Evolutionary conservation across 108 stramenopile genomes (phyloP).

Genomic region (Nitzschia sp.): DNA sequence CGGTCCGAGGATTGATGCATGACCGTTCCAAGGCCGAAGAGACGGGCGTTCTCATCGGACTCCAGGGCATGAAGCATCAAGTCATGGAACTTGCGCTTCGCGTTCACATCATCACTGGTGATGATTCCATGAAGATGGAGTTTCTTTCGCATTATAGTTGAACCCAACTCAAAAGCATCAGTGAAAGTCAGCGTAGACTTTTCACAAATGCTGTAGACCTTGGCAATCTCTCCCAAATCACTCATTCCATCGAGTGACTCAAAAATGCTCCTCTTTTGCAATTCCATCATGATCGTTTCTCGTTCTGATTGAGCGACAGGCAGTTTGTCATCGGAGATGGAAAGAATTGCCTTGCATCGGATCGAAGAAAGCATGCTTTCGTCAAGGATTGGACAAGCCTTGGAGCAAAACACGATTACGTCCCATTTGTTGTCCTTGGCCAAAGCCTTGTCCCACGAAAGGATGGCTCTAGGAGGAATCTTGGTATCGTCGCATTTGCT

Average conservation of each 20-base stretch:
- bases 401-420: conserved; percentile 32
- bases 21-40: conserved; percentile 31
- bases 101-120: conserved; percentile 20
- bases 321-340: conserved; percentile 26
- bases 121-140: conserved; percentile 41
- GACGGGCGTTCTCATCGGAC: conserved; percentile 27
- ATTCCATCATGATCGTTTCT: conserved; percentile 11
- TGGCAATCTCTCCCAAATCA: conserved; percentile 35
- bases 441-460: conserved; percentile 17
- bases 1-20: conserved; percentile 37
- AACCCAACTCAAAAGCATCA: conserved; percentile 28
- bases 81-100: conserved; percentile 30
- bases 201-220: conserved; percentile 20
- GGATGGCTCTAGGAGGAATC: conserved; percentile 19
- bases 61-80: conserved; percentile 26
- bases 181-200: conserved; percentile 14
- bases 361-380: not conserved
- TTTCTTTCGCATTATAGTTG: conserved; percentile 27
- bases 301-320: conserved; percentile 5
- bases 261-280: conserved; percentile 25
- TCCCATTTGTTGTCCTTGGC: conserved; percentile 16
- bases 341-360: conserved; percentile 22
- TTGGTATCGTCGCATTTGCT: not conserved
- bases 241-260: conserved; percentile 27
- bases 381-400: conserved; percentile 25